These are phyloP conservation scores for Pseudofabraea citricarpa DNA, from an alignment of 2,329 filamentous ascomycete genomes.

Conservation along the genomic window DNA sequence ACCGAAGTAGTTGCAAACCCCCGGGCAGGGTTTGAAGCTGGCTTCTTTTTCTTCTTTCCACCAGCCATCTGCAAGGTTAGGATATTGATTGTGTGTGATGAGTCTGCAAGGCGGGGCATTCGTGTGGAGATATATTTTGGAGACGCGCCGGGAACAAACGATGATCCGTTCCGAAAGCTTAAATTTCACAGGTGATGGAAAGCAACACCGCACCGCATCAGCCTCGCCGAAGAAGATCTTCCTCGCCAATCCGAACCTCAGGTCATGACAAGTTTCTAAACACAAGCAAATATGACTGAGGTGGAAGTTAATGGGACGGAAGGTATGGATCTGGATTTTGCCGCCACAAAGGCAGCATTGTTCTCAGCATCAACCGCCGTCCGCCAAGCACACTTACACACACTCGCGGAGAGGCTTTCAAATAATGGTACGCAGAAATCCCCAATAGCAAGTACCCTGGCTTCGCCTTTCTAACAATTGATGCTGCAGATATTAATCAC, in stretches of 20 bases:
- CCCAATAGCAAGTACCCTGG: background rate
- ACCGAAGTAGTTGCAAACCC: slow-evolving; percentile 93
- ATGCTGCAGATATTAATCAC: slow-evolving; percentile 30
- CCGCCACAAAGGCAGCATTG: slow-evolving; percentile 44
- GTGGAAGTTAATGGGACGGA: slow-evolving; percentile 36
- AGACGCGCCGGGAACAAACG: too few relatives aligned
- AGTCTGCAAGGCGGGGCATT: slow-evolving; percentile 3
- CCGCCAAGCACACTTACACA: slow-evolving; percentile 49
- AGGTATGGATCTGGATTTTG: slow-evolving; percentile 49
- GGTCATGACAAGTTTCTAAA: slow-evolving; percentile 25
- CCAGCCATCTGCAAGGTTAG: slow-evolving; percentile 52
- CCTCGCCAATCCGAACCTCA: slow-evolving; percentile 1
- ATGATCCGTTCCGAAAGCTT: too few relatives aligned
- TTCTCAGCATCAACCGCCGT: slow-evolving; percentile 57
- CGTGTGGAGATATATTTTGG: background rate
- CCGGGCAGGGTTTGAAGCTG: slow-evolving; percentile 77
- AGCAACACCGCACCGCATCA: background rate
- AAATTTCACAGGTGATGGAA: background rate
- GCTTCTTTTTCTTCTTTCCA: slow-evolving; percentile 81
- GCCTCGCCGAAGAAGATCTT: background rate
- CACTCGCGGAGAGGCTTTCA: slow-evolving; percentile 51
- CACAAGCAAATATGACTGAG: slow-evolving; percentile 45
- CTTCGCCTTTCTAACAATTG: slow-evolving; percentile 11
- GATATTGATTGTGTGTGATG: background rate
- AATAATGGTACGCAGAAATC: slow-evolving; percentile 42